Percentiles rank a stretch among this genome's conserved stretches.
Evolutionary conservation across 2,329 filamentous ascomycete species (phyloP).

Genomic region (Cordyceps militaris): DNA sequence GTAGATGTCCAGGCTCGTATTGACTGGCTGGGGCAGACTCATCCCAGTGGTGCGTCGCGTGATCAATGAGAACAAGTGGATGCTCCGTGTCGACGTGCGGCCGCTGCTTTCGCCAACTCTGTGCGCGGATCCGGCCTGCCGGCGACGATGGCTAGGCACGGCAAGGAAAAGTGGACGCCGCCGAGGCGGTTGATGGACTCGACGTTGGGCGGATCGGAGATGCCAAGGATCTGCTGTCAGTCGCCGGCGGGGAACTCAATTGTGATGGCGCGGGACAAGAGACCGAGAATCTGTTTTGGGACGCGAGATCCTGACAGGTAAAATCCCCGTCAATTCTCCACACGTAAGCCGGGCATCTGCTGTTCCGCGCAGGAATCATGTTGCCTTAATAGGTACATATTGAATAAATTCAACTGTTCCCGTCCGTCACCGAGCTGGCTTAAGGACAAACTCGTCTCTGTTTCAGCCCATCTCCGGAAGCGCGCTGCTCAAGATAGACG

Average conservation of each 20-base stretch:
- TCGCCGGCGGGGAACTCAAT: constrained; percentile 53
- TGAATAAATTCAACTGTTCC: constrained; percentile 44
- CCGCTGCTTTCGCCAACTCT: constrained; percentile 46
- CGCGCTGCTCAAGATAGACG: constrained; percentile 27
- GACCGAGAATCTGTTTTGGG: constrained; percentile 54
- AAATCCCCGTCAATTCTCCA: constrained; percentile 60
- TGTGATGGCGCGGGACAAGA: constrained; percentile 65
- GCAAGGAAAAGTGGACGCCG: constrained; percentile 63
- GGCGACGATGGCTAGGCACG: constrained; percentile 68
- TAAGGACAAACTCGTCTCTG: too few species aligned
- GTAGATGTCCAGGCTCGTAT: constrained; percentile 57
- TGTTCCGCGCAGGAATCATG: rapidly evolving
- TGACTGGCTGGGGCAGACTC: constrained; percentile 52
- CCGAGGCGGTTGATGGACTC: constrained; percentile 70
- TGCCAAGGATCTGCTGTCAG: constrained; percentile 64
- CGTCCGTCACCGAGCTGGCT: background rate
- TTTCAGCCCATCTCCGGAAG: background rate
- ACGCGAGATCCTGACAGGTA: constrained; percentile 66
- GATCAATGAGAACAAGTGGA: constrained; percentile 65
- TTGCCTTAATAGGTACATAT: constrained; percentile 44
- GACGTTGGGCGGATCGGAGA: constrained; percentile 55
- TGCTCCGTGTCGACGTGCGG: constrained; percentile 52
- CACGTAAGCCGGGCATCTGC: background rate
- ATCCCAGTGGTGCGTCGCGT: constrained; percentile 76
- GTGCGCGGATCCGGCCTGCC: constrained; percentile 70